Percentiles rank a stretch among this genome's conserved stretches.
Conservation (phyloP, 2,329 filamentous ascomycete genomes). For the Hyphodiscus sp. region DNA sequence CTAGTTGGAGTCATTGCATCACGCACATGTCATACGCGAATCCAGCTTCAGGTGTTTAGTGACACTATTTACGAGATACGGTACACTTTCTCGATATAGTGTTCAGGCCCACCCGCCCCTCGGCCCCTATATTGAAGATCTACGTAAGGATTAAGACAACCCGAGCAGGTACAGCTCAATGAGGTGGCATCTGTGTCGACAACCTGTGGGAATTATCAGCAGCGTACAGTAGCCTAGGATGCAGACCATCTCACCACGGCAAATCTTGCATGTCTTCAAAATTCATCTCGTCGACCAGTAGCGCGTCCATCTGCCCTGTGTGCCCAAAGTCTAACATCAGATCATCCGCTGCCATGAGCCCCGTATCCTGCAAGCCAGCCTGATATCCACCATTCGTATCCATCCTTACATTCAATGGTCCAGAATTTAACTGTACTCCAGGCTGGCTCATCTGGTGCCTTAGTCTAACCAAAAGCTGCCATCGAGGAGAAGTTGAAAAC, state of each 20-base stretch:
- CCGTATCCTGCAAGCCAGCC: background rate
- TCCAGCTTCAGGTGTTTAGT: too few relatives aligned
- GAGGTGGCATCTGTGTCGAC: background rate
- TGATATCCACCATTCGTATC: too few relatives aligned
- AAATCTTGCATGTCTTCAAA: background rate
- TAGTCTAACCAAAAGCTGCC: slow-evolving; percentile 12
- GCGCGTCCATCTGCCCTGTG: background rate
- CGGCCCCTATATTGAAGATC: too few relatives aligned
- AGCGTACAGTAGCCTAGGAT: background rate
- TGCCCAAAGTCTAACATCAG: slow-evolving; percentile 9
- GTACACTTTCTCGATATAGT: too few relatives aligned
- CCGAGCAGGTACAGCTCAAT: background rate
- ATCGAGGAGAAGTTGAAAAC: slow-evolving; percentile 9
- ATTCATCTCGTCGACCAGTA: background rate
- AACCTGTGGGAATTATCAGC: background rate
- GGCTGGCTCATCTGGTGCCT: slow-evolving; percentile 4
- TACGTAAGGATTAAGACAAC: too few relatives aligned
- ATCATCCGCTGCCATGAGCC: slow-evolving; percentile 5
- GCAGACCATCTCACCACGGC: background rate
- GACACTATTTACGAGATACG: too few relatives aligned
- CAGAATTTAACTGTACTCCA: too few relatives aligned
- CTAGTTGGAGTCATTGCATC: too few relatives aligned
- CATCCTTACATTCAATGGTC: too few relatives aligned
- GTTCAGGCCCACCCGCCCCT: too few relatives aligned
- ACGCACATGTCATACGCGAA: too few relatives aligned